Conservation (phyloP, 78 protist species). For the Creolimax fragrantissima region DNA sequence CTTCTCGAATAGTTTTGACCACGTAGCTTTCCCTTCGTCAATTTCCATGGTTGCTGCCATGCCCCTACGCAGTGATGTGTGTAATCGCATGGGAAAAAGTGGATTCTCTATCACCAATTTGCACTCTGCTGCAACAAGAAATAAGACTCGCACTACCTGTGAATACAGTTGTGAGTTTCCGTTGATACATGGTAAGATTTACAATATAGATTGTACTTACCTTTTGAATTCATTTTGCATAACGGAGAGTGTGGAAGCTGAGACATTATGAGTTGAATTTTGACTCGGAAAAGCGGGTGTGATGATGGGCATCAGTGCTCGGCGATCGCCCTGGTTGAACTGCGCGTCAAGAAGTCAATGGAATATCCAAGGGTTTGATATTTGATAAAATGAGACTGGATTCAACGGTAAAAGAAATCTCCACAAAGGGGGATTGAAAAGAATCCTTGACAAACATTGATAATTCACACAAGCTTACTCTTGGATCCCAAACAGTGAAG, state of each 20-base stretch:
- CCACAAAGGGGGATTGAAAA: too few species aligned
- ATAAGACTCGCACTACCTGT: too few species aligned
- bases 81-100: neutral
- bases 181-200: neutral
- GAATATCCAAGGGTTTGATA: too few species aligned
- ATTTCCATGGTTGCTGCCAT: neutral
- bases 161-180: too few species aligned
- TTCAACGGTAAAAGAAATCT: too few species aligned
- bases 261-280: slow-evolving; percentile 84
- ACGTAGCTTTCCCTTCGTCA: slow-evolving; percentile 9
- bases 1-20: slow-evolving; percentile 5
- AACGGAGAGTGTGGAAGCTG: slow-evolving; percentile 61
- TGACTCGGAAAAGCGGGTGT: slow-evolving; percentile 91
- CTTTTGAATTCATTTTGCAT: slow-evolving; percentile 74
- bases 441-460: too few species aligned
- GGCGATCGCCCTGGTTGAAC: slow-evolving; percentile 19
- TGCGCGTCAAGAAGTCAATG: too few species aligned
- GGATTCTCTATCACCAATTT: neutral
- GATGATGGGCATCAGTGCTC: slow-evolving; percentile 83
- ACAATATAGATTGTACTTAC: slow-evolving; percentile 12
- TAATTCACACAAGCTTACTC: too few species aligned
- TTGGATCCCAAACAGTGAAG: slow-evolving; percentile 53
- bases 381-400: too few species aligned
- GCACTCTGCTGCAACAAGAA: neutral
- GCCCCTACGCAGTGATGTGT: slow-evolving; percentile 25